Base-by-base conservation (phyloP, 2,329 filamentous ascomycete species). In the Fonsecaea erecta region DNA sequence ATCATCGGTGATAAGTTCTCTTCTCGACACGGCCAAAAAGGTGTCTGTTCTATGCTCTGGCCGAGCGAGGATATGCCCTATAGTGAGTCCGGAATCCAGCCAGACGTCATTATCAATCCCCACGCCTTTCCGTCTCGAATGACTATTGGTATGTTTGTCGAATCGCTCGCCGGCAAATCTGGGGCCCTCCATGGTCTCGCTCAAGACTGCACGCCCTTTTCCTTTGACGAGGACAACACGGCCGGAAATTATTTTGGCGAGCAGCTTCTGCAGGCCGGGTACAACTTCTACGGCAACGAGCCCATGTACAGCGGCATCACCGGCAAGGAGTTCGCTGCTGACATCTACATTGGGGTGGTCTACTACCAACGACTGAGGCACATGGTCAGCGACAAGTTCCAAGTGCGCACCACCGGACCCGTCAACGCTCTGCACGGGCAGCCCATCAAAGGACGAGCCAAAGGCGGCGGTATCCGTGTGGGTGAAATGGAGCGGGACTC, bases 361-460 rank as follows among this genome's bases (percentile, higher is more conserved):
- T 98, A 98, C 84, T 99, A 99, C 84, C 95, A 99, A 80, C 89
- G 95, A 78, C 85, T 99, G 67, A 86, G 95, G 77, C 95, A 99
- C 88, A 99, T 99, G 95, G 95, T 99, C 63, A 98, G 97, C 85
- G 95, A 99, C 80, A 99, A 99, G 80, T 99, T 91, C 84, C 95
- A 99, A 79, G 95, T 98, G 62, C 89, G 95, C 78, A 98, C 95
- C 2, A 98, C 95, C 0, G 95, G 95, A 62, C 93, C 93, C 0
- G 90, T 97, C 51, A 95, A 95, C 62, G 87, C 90, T 26, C 87
- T 95, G 16, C 98, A 94, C 0, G 93, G 94, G 34, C 95, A 99
- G 77, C 95, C 95, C 46, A 95, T 99, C 83, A 97, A 98, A 83
- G 95, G 95, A 70, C 86, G 95, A 77, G 95, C 96, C 77, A 92